phyloP scores from a whole-genome alignment of 2,329 filamentous ascomycete species.

The Polytolypa hystricis region DNA sequence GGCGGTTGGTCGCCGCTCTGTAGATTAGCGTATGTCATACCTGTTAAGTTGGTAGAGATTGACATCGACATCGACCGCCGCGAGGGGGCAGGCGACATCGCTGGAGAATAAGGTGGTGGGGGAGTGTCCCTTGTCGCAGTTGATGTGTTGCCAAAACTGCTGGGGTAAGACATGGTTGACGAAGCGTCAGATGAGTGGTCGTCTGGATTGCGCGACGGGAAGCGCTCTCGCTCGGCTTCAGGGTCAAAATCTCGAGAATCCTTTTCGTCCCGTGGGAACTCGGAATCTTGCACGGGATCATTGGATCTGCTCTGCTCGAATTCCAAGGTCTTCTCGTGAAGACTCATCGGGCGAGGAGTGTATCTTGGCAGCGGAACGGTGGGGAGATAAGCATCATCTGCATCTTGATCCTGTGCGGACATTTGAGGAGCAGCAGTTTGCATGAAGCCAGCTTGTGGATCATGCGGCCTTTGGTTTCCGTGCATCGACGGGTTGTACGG shows the following conservation, averaged over 20 bases:
- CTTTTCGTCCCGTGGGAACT: conserved; percentile 21
- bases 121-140: conserved; percentile 33
- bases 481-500: too few species aligned
- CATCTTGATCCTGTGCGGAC: conserved; percentile 6
- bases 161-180: conserved; percentile 31
- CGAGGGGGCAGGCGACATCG: conserved; percentile 20
- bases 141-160: conserved; percentile 34
- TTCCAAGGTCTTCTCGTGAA: conserved; percentile 29
- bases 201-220: conserved; percentile 10
- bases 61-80: conserved; percentile 20
- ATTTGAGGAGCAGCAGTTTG: conserved; percentile 10
- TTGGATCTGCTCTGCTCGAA: conserved; percentile 12
- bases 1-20: conserved; percentile 6
- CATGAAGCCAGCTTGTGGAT: conserved; percentile 5
- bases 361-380: conserved; percentile 30
- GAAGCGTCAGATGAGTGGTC: conserved; percentile 28
- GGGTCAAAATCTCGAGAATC: background rate
- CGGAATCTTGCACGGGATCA: conserved; percentile 11
- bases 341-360: conserved; percentile 28
- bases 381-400: conserved; percentile 22
- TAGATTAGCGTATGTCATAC: conserved; percentile 5
- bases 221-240: background rate
- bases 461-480: conserved; percentile 1
- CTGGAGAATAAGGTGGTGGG: conserved; percentile 31
- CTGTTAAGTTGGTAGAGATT: conserved; percentile 16